Evolutionary conservation across 169 alveolate species (phyloP).

Genomic region (Besnoitia besnoiti): DNA sequence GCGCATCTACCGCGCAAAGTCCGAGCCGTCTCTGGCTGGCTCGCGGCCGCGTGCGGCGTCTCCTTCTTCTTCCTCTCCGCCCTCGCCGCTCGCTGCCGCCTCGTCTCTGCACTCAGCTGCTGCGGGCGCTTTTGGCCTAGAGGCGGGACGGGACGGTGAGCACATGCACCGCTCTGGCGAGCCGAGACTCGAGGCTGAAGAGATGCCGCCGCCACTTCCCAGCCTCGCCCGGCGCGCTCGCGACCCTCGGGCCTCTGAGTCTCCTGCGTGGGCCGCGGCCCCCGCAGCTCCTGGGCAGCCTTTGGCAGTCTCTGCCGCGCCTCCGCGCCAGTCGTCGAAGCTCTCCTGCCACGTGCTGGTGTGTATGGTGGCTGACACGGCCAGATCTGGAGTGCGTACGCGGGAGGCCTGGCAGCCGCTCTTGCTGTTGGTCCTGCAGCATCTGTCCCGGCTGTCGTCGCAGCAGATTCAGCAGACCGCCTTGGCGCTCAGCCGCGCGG

Average conservation of each 20-base stretch:
- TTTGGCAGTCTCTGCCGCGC: neutral
- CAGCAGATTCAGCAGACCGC: conserved; percentile 5
- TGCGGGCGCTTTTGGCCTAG: neutral
- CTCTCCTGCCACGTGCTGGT: neutral
- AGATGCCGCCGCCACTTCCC: neutral
- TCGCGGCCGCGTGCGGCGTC: too few relatives aligned
- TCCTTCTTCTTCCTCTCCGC: neutral
- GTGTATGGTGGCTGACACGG: neutral
- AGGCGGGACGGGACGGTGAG: neutral
- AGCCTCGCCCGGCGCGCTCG: neutral
- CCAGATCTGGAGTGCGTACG: conserved; percentile 16
- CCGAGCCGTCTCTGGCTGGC: neutral
- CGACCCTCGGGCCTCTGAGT: neutral
- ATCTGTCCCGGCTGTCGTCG: neutral
- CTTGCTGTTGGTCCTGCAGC: neutral
- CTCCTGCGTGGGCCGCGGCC: neutral
- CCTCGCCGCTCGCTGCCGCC: neutral
- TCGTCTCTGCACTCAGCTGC: neutral
- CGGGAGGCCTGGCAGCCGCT: conserved; percentile 18
- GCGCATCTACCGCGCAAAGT: neutral
- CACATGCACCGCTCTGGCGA: neutral
- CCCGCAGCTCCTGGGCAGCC: neutral
- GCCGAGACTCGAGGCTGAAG: neutral
- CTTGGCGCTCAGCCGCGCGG: neutral
- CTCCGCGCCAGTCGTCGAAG: neutral